Conservation (phyloP, 805 yeast genomes). For the Yamadazyma takamatsuzukensis region DNA sequence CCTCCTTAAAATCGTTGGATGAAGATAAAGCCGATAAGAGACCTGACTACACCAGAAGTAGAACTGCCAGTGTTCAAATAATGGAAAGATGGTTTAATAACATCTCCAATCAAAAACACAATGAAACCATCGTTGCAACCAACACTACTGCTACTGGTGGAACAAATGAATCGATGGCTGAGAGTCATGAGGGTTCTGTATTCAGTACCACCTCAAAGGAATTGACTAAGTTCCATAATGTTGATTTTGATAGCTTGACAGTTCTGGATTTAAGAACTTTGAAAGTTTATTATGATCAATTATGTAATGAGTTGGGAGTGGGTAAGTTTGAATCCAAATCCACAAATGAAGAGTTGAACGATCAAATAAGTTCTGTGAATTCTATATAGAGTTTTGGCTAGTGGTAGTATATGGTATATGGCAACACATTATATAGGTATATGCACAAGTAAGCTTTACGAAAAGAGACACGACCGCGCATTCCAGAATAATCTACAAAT, state of each 20-base stretch:
- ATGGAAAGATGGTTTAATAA: constrained; percentile 44
- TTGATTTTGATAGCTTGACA: constrained; percentile 34
- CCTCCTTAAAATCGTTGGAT: constrained; percentile 33
- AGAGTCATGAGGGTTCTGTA: constrained; percentile 19
- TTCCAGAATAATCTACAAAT: no score
- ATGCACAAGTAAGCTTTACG: no score
- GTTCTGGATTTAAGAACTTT: constrained; percentile 30
- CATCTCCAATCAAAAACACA: constrained; percentile 14
- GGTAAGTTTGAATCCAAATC: constrained; percentile 13
- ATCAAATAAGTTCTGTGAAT: constrained; percentile 9
- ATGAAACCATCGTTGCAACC: constrained; percentile 5
- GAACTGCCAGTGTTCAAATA: constrained; percentile 38
- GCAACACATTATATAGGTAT: no score
- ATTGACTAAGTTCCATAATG: constrained; percentile 28
- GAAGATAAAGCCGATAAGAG: constrained; percentile 16
- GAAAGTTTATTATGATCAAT: constrained; percentile 35
- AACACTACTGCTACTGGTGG: constrained; percentile 2
- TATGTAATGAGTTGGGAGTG: constrained; percentile 23
- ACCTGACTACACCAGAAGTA: constrained; percentile 24
- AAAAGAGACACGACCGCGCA: no score
- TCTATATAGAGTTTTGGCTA: constrained; percentile 6
- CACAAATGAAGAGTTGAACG: constrained; percentile 6
- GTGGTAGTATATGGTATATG: no score
- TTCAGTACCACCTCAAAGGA: constrained; percentile 20
- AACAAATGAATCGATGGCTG: constrained; percentile 10